Percentiles rank a stretch among this genome's conserved stretches.
phyloP scores from a whole-genome alignment of 169 alveolate genomes.

The Eimeria sp. region DNA sequence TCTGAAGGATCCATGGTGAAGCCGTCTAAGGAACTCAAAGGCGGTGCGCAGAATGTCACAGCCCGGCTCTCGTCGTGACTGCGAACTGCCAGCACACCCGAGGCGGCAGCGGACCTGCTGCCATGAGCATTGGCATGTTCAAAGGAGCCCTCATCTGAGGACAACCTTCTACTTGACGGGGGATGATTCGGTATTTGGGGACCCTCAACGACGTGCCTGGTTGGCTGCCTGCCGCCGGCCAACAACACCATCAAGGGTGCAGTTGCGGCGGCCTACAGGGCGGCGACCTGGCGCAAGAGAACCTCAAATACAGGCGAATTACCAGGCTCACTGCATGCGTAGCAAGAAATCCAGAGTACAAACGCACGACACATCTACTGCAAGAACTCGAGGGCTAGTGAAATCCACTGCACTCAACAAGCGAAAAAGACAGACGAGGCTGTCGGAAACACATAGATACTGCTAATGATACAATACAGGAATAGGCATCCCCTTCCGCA shows the following conservation, averaged over 20 bases:
- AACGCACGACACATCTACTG: conserved; percentile 9
- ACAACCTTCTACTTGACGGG: background rate
- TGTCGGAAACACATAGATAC: conserved; percentile 25
- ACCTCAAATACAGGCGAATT: background rate
- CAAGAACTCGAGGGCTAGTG: conserved; percentile 10
- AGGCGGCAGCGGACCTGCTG: conserved; percentile 26
- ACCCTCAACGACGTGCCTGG: conserved; percentile 4
- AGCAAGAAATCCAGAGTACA: conserved; percentile 4
- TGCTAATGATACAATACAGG: background rate
- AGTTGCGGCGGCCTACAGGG: conserved; percentile 9
- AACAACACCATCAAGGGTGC: conserved; percentile 54
- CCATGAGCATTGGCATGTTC: conserved; percentile 12
- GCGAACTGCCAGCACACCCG: conserved; percentile 25
- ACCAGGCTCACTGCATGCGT: background rate
- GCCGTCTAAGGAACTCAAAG: background rate
- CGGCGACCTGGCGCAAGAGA: background rate
- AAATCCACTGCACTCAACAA: background rate
- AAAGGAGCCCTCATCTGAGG: background rate
- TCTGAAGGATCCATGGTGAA: background rate
- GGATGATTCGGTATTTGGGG: background rate
- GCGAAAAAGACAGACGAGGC: background rate
- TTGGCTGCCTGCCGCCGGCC: conserved; percentile 3
- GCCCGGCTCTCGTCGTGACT: conserved; percentile 2
- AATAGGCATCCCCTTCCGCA: conserved; percentile 21
- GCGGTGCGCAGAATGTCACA: background rate